These are phyloP conservation scores for Suillus subluteus DNA, from an alignment of 768 basidiomycete species.

Conservation along the genomic window DNA sequence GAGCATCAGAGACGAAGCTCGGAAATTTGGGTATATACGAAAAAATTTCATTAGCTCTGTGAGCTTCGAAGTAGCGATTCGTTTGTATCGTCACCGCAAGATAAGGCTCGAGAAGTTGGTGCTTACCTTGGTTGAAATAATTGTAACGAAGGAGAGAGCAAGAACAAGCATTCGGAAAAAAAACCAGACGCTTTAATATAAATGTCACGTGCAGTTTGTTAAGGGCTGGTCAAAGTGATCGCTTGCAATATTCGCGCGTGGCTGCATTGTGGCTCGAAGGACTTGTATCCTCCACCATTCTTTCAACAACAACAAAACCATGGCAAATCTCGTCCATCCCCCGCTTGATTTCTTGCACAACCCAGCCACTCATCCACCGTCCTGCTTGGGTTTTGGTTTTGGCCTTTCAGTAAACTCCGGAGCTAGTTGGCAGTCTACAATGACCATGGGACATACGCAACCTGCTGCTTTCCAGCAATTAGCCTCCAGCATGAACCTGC, in stretches of 20 bases:
- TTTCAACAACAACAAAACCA: conserved; percentile 37
- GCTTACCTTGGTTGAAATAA: conserved; percentile 34
- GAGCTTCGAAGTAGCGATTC: conserved; percentile 92
- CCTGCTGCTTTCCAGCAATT: conserved; percentile 58
- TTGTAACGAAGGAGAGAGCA: conserved; percentile 13
- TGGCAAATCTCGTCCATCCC: conserved; percentile 75
- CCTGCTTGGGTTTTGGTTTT: conserved; percentile 77
- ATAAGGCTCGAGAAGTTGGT: conserved; percentile 18
- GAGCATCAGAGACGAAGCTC: conserved; percentile 45
- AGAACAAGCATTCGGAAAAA: conserved; percentile 17
- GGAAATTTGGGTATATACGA: conserved; percentile 93
- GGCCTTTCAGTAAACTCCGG: conserved; percentile 51
- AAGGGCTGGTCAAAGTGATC: conserved; percentile 37
- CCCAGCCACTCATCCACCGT: conserved; percentile 60
- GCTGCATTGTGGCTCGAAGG: conserved; percentile 12
- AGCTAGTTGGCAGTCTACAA: conserved; percentile 50
- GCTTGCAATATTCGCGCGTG: not conserved
- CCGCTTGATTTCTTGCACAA: conserved; percentile 67
- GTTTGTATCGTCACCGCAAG: conserved; percentile 61
- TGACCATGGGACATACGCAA: conserved; percentile 42
- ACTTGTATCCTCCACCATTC: conserved; percentile 21
- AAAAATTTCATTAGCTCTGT: conserved; percentile 62
- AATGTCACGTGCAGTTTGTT: conserved; percentile 36
- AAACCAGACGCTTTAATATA: conserved; percentile 17
- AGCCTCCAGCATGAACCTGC: conserved; percentile 52